Evolutionary conservation across 2,329 filamentous ascomycete genomes (phyloP).

Genomic region (Curvularia sp.): DNA sequence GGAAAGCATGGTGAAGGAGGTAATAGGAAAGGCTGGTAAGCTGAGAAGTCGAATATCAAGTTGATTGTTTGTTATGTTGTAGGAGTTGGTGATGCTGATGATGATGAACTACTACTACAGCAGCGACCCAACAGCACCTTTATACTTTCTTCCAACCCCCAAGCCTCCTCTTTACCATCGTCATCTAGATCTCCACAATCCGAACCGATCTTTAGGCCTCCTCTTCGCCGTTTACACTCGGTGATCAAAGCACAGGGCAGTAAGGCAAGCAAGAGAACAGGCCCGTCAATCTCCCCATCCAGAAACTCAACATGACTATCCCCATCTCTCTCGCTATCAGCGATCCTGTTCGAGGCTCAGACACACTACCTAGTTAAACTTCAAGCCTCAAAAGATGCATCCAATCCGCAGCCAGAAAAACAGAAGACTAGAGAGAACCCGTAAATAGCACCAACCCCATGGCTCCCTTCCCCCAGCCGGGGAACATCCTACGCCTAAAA

Average conservation of each 20-base stretch:
- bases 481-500: background rate
- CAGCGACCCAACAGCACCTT: background rate
- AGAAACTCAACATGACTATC: background rate
- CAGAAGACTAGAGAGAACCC: background rate
- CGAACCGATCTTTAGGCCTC: background rate
- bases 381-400: background rate
- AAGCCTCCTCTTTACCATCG: background rate
- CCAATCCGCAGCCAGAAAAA: background rate
- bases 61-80: background rate
- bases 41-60: background rate
- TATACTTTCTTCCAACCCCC: background rate
- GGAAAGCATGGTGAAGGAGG: constrained; percentile 12
- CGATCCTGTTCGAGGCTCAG: background rate
- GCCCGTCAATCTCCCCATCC: background rate
- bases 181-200: background rate
- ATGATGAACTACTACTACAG: background rate
- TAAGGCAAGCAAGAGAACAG: background rate
- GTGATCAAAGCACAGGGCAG: background rate
- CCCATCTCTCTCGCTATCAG: background rate
- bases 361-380: background rate
- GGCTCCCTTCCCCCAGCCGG: background rate
- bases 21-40: background rate
- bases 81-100: background rate
- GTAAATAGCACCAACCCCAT: constrained; percentile 1
- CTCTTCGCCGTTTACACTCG: background rate